Percentiles rank a stretch among this genome's conserved stretches.
Evolutionary conservation across 2,329 filamentous ascomycete genomes (phyloP).

Genomic region (Lachnellula suecica): DNA sequence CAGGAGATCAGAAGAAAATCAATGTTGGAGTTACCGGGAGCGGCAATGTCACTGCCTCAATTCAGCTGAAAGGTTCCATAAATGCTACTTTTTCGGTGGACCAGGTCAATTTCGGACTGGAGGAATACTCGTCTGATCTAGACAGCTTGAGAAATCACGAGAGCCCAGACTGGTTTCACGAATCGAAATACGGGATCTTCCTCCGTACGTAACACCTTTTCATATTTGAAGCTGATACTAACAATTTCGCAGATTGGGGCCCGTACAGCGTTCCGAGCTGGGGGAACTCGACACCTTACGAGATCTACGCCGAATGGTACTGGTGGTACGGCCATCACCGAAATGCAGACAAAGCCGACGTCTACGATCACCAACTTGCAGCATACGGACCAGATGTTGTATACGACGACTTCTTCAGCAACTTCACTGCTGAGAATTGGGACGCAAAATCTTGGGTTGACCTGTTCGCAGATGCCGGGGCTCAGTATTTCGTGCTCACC

Average conservation of each 20-base stretch:
- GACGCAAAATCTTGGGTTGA: slow-evolving; percentile 54
- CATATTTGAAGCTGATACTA: not conserved
- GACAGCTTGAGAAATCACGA: slow-evolving; percentile 40
- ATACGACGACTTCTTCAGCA: slow-evolving; percentile 55
- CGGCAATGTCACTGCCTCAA: slow-evolving; percentile 23
- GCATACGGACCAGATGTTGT: slow-evolving; percentile 50
- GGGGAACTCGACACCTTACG: slow-evolving; percentile 37
- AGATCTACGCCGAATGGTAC: slow-evolving; percentile 42
- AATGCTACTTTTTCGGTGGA: slow-evolving; percentile 20
- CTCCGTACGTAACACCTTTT: slow-evolving; percentile 36
- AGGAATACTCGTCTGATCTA: slow-evolving; percentile 35
- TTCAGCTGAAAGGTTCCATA: slow-evolving; percentile 19
- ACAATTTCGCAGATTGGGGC: slow-evolving; percentile 46
- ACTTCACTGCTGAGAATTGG: slow-evolving; percentile 50
- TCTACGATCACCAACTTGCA: slow-evolving; percentile 48
- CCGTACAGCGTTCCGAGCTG: slow-evolving; percentile 55
- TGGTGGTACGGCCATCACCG: slow-evolving; percentile 50
- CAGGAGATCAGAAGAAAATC: slow-evolving; percentile 43
- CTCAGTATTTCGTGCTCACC: slow-evolving; percentile 46
- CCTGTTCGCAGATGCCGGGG: slow-evolving; percentile 50
- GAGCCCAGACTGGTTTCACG: slow-evolving; percentile 53
- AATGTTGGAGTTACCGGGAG: slow-evolving; percentile 37
- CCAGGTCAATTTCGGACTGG: slow-evolving; percentile 35
- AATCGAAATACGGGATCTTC: slow-evolving; percentile 59
- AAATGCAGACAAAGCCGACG: slow-evolving; percentile 40